phyloP scores from a whole-genome alignment of 225 moss, liverwort and hornwort species.

The Polytrichum formosum region DNA sequence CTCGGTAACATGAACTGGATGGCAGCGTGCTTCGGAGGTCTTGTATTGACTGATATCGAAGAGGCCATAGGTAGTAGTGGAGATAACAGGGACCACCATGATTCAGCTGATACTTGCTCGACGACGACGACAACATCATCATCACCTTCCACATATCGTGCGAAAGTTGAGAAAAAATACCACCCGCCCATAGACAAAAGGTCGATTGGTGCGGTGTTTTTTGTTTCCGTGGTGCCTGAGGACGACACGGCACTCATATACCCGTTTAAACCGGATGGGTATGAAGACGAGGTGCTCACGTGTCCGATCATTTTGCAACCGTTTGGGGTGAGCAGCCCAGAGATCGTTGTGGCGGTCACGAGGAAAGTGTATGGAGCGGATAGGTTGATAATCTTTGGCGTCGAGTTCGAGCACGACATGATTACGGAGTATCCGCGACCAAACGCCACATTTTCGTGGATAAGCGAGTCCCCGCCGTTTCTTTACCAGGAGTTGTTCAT shows the following conservation, averaged over 20 bases:
- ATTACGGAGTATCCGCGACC: constrained; percentile 20
- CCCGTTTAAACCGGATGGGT: constrained; percentile 24
- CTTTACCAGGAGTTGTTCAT: constrained; percentile 29
- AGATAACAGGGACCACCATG: not conserved
- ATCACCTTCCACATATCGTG: not conserved
- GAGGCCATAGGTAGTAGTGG: not conserved
- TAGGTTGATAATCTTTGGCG: constrained; percentile 20
- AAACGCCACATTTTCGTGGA: constrained; percentile 20
- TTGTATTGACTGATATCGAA: constrained; percentile 18
- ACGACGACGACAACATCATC: not conserved
- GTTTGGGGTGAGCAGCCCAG: constrained; percentile 19
- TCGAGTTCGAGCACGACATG: constrained; percentile 12
- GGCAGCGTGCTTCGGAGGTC: constrained; percentile 24
- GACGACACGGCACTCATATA: constrained; percentile 13
- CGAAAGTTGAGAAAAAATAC: not conserved
- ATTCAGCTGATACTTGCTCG: not conserved
- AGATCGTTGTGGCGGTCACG: constrained; percentile 14
- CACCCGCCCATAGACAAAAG: not conserved
- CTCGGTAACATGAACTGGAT: constrained; percentile 27
- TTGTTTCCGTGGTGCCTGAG: constrained; percentile 19
- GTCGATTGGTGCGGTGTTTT: constrained; percentile 11
- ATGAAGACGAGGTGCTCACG: constrained; percentile 2
- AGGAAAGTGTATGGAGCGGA: constrained; percentile 18
- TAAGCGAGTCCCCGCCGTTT: constrained; percentile 21
- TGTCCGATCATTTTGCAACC: constrained; percentile 33